A percentile compares a stretch with the other conserved stretches of the same genome.
phyloP scores from a whole-genome alignment of 495 filamentous ascomycete species.

The Daldinia loculata region DNA sequence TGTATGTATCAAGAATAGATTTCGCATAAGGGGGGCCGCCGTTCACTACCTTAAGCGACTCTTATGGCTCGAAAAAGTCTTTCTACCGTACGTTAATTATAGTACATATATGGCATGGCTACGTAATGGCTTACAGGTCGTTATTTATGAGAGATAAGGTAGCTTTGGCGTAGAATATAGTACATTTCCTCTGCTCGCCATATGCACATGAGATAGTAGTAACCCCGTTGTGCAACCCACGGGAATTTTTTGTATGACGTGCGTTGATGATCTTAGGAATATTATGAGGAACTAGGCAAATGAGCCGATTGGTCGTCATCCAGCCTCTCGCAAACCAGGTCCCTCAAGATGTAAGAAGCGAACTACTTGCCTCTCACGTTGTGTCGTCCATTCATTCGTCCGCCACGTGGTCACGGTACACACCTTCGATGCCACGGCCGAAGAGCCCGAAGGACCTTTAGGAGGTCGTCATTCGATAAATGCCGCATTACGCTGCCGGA shows the following conservation, averaged over 20 bases:
- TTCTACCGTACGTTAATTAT: neutral
- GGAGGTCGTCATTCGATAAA: neutral
- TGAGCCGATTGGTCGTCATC: slow-evolving; percentile 20
- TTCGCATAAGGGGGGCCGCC: neutral
- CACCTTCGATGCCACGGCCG: slow-evolving; percentile 8
- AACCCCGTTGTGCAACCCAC: slow-evolving; percentile 14
- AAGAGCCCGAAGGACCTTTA: neutral
- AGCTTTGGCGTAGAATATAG: slow-evolving; percentile 6
- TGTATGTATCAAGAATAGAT: neutral
- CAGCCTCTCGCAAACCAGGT: slow-evolving; percentile 5
- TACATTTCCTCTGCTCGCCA: neutral
- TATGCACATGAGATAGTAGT: slow-evolving; percentile 18
- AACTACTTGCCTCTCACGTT: slow-evolving; percentile 12
- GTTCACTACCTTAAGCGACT: neutral
- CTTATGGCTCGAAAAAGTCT: neutral
- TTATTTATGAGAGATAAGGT: neutral
- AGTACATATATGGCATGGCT: neutral
- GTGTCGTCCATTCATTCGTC: slow-evolving; percentile 24
- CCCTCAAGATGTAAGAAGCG: neutral
- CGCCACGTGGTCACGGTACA: slow-evolving; percentile 10
- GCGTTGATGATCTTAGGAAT: slow-evolving; percentile 16
- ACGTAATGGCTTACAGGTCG: neutral
- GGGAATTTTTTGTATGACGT: slow-evolving; percentile 11
- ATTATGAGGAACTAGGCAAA: slow-evolving; percentile 9
- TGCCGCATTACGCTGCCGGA: slow-evolving; percentile 26